Conservation (phyloP, 768 basidiomycete species). For the Xerocomellus amylosporus region DNA sequence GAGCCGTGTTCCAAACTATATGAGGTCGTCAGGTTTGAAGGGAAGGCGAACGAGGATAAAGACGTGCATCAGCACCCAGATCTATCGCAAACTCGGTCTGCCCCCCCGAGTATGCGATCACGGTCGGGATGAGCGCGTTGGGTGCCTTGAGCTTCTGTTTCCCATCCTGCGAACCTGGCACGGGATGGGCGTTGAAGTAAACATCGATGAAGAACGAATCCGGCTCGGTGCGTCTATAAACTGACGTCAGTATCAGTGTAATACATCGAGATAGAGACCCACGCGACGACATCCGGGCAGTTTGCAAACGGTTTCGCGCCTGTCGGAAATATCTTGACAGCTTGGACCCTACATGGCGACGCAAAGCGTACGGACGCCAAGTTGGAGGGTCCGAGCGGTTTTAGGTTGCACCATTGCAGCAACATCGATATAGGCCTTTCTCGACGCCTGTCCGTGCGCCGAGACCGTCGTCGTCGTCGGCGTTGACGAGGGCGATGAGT, state of each 20-base stretch:
- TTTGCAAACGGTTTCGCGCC: constrained; percentile 59
- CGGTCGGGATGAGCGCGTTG: constrained; percentile 71
- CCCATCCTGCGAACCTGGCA: constrained; percentile 38
- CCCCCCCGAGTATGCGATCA: constrained; percentile 69
- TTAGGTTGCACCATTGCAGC: constrained; percentile 66
- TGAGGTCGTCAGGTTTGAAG: constrained; percentile 2
- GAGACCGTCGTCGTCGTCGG: neutral
- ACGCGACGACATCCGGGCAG: constrained; percentile 64
- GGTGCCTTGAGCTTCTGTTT: constrained; percentile 62
- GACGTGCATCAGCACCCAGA: constrained; percentile 64
- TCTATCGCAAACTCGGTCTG: constrained; percentile 63
- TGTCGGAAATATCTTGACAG: constrained; percentile 68
- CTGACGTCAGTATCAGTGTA: neutral
- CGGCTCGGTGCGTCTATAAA: constrained; percentile 62
- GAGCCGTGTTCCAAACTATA: constrained; percentile 68
- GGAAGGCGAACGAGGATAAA: neutral
- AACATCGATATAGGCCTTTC: constrained; percentile 38
- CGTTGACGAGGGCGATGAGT: neutral
- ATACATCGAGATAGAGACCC: constrained; percentile 21
- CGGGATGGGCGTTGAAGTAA: constrained; percentile 69
- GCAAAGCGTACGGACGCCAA: constrained; percentile 73
- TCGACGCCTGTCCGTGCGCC: neutral
- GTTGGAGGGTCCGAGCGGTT: constrained; percentile 53
- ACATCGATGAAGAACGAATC: constrained; percentile 71
- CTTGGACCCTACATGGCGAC: constrained; percentile 62